phyloP scores from a whole-genome alignment of 2,329 filamentous ascomycete species.

The Epichloe amarillans region DNA sequence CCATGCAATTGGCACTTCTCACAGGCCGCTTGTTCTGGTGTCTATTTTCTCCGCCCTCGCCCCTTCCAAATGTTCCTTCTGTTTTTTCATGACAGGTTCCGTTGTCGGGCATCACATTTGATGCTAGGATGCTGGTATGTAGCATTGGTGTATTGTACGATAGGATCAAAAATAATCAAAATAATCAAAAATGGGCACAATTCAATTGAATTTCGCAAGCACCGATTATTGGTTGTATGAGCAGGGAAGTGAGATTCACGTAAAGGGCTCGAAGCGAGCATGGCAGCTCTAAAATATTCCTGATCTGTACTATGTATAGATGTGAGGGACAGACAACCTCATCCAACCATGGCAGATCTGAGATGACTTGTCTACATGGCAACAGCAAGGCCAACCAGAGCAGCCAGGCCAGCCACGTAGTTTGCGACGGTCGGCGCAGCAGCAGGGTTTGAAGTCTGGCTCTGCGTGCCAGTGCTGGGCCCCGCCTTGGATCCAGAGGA shows the following conservation, averaged over 20 bases:
- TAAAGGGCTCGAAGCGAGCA: background rate
- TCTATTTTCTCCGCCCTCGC: background rate
- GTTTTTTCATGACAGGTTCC: constrained; percentile 1
- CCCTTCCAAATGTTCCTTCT: background rate
- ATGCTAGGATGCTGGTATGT: constrained; percentile 8
- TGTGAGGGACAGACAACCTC: background rate
- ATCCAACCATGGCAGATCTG: too few relatives aligned
- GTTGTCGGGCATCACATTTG: constrained; percentile 4
- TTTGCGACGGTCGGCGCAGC: constrained; percentile 10
- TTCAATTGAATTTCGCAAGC: background rate
- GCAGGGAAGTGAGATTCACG: background rate
- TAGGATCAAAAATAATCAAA: constrained; percentile 4
- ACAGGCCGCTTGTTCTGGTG: background rate
- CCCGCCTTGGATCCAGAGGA: background rate
- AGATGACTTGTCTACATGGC: constrained; percentile 2
- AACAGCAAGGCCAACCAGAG: constrained; percentile 11
- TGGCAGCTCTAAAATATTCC: background rate
- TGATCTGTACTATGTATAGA: background rate
- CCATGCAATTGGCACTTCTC: background rate
- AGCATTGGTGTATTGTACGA: constrained; percentile 9
- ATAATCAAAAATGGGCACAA: background rate
- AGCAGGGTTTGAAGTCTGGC: constrained; percentile 11
- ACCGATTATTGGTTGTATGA: background rate
- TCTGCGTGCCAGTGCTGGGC: background rate
- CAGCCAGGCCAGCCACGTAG: constrained; percentile 10